Base-by-base conservation (phyloP, 257 asterid species). In the Coffea canephora region DNA sequence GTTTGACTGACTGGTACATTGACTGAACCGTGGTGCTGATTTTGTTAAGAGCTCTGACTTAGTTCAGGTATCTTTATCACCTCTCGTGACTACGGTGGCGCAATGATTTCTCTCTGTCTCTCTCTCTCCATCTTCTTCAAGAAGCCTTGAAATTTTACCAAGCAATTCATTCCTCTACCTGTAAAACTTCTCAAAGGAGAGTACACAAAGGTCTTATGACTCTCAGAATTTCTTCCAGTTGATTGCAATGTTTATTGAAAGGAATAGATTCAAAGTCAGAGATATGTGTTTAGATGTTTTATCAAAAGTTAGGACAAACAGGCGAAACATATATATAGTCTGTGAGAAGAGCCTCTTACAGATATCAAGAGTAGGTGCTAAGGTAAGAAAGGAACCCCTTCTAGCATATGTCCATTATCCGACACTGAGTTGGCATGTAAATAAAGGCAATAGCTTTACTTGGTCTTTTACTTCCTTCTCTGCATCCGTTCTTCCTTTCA, bases 61-160 rank as follows among this genome's bases (percentile, higher is more conserved):
- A 27, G 75, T 67, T 79, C 64, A 64, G 36, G 61, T 43, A 74
- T 31, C 67, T 71, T 41, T 46, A 73, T 80, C 61, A 46, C 79
- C 81, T 77, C 73, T 45, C 67, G 80, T 75, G 74, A 78, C 73
- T 27, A 74, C 54, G 81, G 77, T 69, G 88, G 85, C 65, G 46
- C 80, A 72, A 65, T 41, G 14, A 15, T 78, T 54, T 72, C 31
- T 72, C 18, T 76, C 77, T 77, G 25, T 31, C 78, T 15, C 18
- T 76, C 77, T 77, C 34, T 31, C 78, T 15, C 77, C 55, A 39
- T 62, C 73, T 50, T 48, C 52, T 54, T 77, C 62, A 43, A 46
- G 65, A 75, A 71, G 52, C 59, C 77, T 75, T 48, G 27, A 27
- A 34, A 69, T 52, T 78, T 79, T 59, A 78, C 74, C 54, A 76